Evolutionary conservation across 192 early-diverging fungal species (phyloP), one percentile per base, ranked within the genome.

Genomic region (Allomyces javanicus): DNA sequence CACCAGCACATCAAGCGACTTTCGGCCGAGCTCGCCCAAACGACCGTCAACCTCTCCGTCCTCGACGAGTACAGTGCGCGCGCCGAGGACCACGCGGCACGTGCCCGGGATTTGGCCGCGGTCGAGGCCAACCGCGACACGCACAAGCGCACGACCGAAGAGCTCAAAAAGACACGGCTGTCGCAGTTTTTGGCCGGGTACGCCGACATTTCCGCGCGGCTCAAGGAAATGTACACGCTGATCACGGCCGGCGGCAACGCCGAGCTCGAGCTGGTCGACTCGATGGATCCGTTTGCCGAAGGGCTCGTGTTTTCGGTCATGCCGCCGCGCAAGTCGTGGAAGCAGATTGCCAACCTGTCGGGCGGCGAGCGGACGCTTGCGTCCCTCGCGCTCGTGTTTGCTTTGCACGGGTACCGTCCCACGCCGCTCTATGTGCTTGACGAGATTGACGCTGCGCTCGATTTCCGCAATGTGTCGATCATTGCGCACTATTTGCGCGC

Each of bases 181-280:
- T 86, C 87, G 27, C 88, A 93, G 78, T 99, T 99, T 69, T 96
- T 97, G 93, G 80, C 81, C 19, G 93, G 96, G 3, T 99, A 97
- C 73, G 89, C 83, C 26, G 76, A 82, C 14, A 97, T 99, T 44
- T 96, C 96, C 21, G 80, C 87, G 70, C 87, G 92, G 72, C 77
- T 99, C 40, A 99, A 99, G 78, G 96, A 99, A 74, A 99, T 99
- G 93, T 97, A 99, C 77, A 93, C 96, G 87, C 90, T 99, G 88
- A 93, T 99, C 69, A 97, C 96, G 1, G 72, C 97, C 21, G 96
- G 96, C 27, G 96, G 96, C 19, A 96, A 96, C 71, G 94, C 96
- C 0, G 96, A 99, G 75, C 79, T 99, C 33, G 96, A 99, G 73
- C 78, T 97, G 33, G 94, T 97, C 7, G 96, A 99, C 69, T 74